Evolutionary conservation across 768 basidiomycete genomes (phyloP).

Genomic region (Phanerodontia chrysosporium): DNA sequence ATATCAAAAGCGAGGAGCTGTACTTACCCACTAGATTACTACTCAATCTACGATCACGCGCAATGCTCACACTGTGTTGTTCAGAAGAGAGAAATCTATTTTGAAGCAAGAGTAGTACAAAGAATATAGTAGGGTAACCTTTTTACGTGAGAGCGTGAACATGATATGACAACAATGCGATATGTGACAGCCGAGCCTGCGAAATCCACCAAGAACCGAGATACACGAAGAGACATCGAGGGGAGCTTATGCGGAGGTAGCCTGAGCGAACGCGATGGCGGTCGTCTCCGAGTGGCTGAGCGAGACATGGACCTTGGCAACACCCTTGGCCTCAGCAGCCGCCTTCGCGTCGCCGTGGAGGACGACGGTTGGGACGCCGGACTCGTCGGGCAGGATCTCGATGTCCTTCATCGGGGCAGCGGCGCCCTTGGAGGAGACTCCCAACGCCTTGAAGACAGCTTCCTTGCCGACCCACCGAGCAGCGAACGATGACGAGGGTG

Average conservation of each 20-base stretch:
- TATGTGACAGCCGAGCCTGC: neutral
- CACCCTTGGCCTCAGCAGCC: constrained; percentile 68
- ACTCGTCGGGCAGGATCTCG: constrained; percentile 78
- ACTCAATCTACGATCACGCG: neutral
- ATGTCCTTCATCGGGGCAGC: constrained; percentile 96
- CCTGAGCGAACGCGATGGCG: constrained; percentile 86
- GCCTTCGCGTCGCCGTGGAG: constrained; percentile 77
- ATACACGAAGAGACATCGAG: neutral
- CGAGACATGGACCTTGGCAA: constrained; percentile 75
- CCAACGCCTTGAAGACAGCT: constrained; percentile 93
- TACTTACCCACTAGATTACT: constrained; percentile 28
- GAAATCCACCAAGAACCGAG: neutral
- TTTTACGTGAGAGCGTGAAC: neutral
- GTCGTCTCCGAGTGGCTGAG: constrained; percentile 93
- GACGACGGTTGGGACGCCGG: constrained; percentile 75
- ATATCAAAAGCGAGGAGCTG: constrained; percentile 44
- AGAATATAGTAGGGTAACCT: neutral
- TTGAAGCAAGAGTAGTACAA: constrained; percentile 3
- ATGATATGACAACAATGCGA: constrained; percentile 5
- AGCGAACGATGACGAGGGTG: constrained; percentile 86
- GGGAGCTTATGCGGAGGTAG: constrained; percentile 33
- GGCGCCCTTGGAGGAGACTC: constrained; percentile 86
- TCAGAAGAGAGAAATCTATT: constrained; percentile 9
- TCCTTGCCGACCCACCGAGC: constrained; percentile 98
- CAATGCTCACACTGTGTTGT: neutral